Percentiles rank a stretch among this genome's conserved stretches.
These are phyloP conservation scores for Talaromyces sp. DNA, from an alignment of 2,329 filamentous ascomycete species.

Conservation along the genomic window DNA sequence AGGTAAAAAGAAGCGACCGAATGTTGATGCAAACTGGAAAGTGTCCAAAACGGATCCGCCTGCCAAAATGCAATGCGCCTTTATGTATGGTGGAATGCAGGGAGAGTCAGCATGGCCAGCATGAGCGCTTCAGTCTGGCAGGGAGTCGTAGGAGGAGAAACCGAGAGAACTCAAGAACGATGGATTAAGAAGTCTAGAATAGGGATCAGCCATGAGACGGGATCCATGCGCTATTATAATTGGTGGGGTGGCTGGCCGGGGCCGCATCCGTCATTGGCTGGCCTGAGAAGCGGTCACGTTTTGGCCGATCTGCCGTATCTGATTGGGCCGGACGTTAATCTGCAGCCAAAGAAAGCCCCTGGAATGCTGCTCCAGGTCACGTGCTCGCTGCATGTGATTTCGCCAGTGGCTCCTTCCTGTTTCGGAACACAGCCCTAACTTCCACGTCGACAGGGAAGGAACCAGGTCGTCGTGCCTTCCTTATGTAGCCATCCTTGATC, in stretches of 20 bases:
- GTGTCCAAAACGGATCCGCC: conserved; percentile 8
- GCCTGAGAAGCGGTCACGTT: not conserved
- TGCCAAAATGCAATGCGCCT: conserved; percentile 3
- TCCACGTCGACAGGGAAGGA: not conserved
- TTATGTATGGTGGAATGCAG: not conserved
- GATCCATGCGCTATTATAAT: not conserved
- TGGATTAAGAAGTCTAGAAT: not conserved
- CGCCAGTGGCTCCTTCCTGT: not conserved
- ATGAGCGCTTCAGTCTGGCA: not conserved
- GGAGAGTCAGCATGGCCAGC: conserved; percentile 5
- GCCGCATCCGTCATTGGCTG: not conserved
- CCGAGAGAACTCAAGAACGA: no score
- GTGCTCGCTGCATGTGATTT: not conserved
- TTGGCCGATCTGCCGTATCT: conserved; percentile 1
- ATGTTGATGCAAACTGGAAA: not conserved
- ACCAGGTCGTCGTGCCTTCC: not conserved
- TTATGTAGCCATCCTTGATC: not conserved
- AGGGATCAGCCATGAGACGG: not conserved
- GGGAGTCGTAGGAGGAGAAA: not conserved
- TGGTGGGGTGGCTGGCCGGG: not conserved
- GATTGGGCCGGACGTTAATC: conserved; percentile 10
- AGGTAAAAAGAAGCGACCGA: conserved; percentile 6
- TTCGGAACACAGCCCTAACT: conserved; percentile 9
- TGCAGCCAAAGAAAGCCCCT: not conserved
- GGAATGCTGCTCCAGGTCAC: conserved; percentile 1